phyloP scores from a whole-genome alignment of 768 basidiomycete genomes.

The Trametopsis cervina region DNA sequence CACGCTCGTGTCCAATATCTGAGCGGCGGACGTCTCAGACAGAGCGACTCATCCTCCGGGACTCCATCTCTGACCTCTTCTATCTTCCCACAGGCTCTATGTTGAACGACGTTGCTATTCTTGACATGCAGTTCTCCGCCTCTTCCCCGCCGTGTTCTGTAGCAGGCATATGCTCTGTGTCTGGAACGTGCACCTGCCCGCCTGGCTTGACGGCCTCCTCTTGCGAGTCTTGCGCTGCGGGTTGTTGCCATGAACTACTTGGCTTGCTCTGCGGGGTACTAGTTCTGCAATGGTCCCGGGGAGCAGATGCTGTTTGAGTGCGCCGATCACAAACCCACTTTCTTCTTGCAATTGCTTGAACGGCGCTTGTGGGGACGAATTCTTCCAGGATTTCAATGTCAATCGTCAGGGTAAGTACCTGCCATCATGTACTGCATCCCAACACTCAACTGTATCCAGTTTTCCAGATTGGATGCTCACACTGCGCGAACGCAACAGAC shows the following conservation, averaged over 20 bases:
- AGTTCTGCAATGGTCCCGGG: constrained; percentile 73
- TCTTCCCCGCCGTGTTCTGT: constrained; percentile 76
- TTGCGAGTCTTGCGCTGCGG: constrained; percentile 70
- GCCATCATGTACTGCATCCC: not conserved
- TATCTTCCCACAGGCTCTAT: constrained; percentile 52
- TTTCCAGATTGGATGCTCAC: constrained; percentile 64
- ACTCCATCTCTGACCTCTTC: constrained; percentile 65
- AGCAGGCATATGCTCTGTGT: constrained; percentile 61
- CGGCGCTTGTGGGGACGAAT: constrained; percentile 69
- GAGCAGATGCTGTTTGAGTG: constrained; percentile 59
- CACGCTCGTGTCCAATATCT: constrained; percentile 56
- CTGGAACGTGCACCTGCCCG: constrained; percentile 66
- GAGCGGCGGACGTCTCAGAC: constrained; percentile 56
- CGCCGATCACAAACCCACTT: constrained; percentile 43
- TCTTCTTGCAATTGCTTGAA: constrained; percentile 78
- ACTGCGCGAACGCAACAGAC: constrained; percentile 63
- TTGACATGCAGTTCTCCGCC: constrained; percentile 63
- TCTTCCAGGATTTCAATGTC: constrained; percentile 63
- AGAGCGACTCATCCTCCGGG: constrained; percentile 67
- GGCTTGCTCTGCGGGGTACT: constrained; percentile 62
- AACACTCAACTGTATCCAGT: too few relatives aligned
- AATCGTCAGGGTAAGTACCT: constrained; percentile 58
- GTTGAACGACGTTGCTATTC: constrained; percentile 41
- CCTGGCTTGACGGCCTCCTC: constrained; percentile 70
- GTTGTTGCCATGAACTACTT: constrained; percentile 73